Evolutionary conservation across 352 stramenopile genomes (phyloP).

Genomic region (Phytophthora meadii): DNA sequence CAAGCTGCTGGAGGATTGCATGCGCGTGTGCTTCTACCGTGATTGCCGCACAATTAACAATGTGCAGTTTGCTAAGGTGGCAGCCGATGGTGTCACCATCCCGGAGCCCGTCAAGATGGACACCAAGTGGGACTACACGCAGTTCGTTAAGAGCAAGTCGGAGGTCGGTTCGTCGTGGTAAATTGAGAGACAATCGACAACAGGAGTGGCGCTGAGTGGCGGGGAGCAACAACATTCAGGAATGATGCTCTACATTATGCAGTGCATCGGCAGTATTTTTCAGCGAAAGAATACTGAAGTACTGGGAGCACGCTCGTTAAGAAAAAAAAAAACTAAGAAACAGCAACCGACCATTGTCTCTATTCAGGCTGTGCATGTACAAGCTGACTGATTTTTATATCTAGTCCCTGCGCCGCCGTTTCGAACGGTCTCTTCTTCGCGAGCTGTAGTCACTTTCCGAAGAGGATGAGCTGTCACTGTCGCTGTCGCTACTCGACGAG

Average conservation of each 20-base stretch:
- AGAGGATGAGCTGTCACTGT: constrained; percentile 34
- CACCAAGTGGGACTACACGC: constrained; percentile 94
- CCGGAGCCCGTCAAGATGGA: constrained; percentile 96
- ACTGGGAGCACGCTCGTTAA: constrained; percentile 9
- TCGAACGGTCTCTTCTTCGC: constrained; percentile 34
- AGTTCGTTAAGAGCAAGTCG: constrained; percentile 90
- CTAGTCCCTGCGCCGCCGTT: constrained; percentile 55
- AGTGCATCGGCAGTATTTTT: not conserved
- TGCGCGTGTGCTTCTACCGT: constrained; percentile 98
- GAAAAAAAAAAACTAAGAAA: constrained; percentile 26
- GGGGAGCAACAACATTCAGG: not conserved
- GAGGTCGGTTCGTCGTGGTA: constrained; percentile 92
- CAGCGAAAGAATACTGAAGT: constrained; percentile 8
- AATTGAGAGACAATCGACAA: constrained; percentile 18
- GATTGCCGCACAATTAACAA: constrained; percentile 98
- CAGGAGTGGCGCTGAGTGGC: constrained; percentile 4
- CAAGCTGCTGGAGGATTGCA: constrained; percentile 96
- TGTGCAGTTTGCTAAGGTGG: constrained; percentile 98
- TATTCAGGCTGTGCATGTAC: constrained; percentile 8
- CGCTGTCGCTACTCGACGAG: constrained; percentile 38
- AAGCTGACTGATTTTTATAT: not conserved
- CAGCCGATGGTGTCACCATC: constrained; percentile 86
- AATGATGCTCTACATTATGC: not conserved
- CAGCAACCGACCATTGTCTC: constrained; percentile 9
- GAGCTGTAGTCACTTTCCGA: constrained; percentile 35